phyloP scores from a whole-genome alignment of 768 basidiomycete genomes.

The Russula brevipes region DNA sequence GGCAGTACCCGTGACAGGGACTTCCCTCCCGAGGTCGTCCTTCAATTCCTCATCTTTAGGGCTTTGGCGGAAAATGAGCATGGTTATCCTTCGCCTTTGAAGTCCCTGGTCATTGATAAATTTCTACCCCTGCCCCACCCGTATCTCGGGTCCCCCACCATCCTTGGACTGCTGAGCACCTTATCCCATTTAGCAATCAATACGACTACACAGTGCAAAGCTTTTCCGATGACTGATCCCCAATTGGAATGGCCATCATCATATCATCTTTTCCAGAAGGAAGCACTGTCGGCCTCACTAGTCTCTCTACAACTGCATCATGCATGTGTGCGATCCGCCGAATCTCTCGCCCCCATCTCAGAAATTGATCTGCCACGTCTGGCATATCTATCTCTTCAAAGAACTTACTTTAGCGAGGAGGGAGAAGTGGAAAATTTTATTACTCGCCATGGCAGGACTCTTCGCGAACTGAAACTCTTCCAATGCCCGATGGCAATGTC shows the following conservation, averaged over 20 bases:
- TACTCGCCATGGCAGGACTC: constrained; percentile 9
- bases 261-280: neutral
- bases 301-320: constrained; percentile 12
- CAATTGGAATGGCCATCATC: neutral
- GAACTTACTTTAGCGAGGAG: neutral
- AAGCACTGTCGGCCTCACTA: constrained; percentile 2
- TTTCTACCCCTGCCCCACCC: constrained; percentile 4
- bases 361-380: constrained; percentile 4
- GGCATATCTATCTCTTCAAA: constrained; percentile 8
- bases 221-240: neutral
- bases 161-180: neutral
- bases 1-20: too few relatives aligned
- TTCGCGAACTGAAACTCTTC: constrained; percentile 1
- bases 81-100: neutral
- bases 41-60: constrained; percentile 14
- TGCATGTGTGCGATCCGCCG: neutral
- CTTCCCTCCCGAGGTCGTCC: constrained; percentile 1
- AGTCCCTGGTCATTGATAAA: constrained; percentile 1
- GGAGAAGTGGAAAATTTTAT: constrained; percentile 5
- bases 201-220: neutral
- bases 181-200: constrained; percentile 1
- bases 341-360: neutral
- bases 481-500: constrained; percentile 10
- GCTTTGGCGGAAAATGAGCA: neutral
- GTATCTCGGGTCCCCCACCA: neutral